A percentile compares a stretch with the other conserved stretches of the same genome.
Evolutionary conservation across 208 protist species (phyloP).

Genomic region (Acanthamoeba culbertsoni): DNA sequence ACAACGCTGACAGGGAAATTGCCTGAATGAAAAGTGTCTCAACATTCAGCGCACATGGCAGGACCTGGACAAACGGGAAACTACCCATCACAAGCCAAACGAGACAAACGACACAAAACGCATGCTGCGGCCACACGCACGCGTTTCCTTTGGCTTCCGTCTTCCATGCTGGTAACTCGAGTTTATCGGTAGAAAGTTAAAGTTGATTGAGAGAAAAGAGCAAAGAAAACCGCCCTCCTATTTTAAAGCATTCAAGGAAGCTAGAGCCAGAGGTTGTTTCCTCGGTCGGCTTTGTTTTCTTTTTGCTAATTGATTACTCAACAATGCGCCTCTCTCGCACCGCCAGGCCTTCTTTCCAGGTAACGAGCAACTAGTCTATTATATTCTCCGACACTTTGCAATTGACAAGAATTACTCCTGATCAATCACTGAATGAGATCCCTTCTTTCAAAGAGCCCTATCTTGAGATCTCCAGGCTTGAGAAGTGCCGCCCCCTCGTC

Average conservation of each 20-base stretch:
- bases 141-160: background rate
- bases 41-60: no score
- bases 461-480: background rate
- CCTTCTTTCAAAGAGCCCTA: background rate
- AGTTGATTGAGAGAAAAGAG: background rate
- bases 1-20: background rate
- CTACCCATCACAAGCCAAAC: conserved; percentile 1
- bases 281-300: background rate
- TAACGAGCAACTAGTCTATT: no score
- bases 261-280: background rate
- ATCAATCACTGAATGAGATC: background rate
- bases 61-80: background rate
- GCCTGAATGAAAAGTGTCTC: background rate
- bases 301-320: no score
- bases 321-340: no score
- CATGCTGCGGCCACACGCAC: background rate
- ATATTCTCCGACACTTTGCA: no score
- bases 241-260: background rate
- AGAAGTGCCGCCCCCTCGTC: background rate
- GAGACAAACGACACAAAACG: background rate
- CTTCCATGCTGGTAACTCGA: background rate
- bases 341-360: no score
- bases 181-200: no score
- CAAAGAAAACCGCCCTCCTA: background rate
- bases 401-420: background rate